Evolutionary conservation across 2,329 filamentous ascomycete genomes (phyloP).

Genomic region (Penicillium brasilianum): DNA sequence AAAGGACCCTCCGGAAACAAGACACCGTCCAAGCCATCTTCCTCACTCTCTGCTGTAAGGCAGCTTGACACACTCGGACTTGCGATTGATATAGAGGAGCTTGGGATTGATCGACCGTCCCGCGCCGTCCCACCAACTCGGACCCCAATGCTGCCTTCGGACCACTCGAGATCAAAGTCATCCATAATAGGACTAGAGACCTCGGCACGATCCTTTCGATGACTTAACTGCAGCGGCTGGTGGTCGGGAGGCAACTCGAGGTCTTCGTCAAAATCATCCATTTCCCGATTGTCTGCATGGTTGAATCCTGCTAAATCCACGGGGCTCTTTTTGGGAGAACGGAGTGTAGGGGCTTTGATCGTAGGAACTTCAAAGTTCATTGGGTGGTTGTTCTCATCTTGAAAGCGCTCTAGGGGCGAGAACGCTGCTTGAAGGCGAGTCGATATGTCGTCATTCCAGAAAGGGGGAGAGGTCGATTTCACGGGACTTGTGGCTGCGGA

Average conservation of each 20-base stretch:
- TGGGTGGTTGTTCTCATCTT: conserved; percentile 65
- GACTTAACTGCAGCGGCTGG: conserved; percentile 65
- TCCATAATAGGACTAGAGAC: conserved; percentile 67
- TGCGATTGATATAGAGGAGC: conserved; percentile 84
- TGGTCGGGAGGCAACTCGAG: conserved; percentile 72
- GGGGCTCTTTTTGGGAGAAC: conserved; percentile 57
- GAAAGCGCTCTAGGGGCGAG: conserved; percentile 65
- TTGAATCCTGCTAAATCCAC: conserved; percentile 59
- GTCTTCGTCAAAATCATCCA: conserved; percentile 74
- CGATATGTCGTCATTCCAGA: conserved; percentile 48
- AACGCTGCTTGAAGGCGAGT: conserved; percentile 60
- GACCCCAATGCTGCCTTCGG: conserved; percentile 89
- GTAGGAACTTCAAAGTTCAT: conserved; percentile 68
- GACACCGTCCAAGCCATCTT: conserved; percentile 89
- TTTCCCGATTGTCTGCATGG: conserved; percentile 45
- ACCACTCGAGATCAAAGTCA: conserved; percentile 84
- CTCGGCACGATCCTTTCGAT: conserved; percentile 64
- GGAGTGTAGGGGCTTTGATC: conserved; percentile 69
- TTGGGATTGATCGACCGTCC: conserved; percentile 78
- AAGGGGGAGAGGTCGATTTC: conserved; percentile 38
- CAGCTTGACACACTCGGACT: conserved; percentile 93
- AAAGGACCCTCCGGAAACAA: conserved; percentile 82
- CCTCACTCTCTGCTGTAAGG: conserved; percentile 88
- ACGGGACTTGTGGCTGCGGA: conserved; percentile 47
- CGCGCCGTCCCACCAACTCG: conserved; percentile 85